phyloP scores from a whole-genome alignment of 371 early-diverging fungal species.

The Mucor saturninus region DNA sequence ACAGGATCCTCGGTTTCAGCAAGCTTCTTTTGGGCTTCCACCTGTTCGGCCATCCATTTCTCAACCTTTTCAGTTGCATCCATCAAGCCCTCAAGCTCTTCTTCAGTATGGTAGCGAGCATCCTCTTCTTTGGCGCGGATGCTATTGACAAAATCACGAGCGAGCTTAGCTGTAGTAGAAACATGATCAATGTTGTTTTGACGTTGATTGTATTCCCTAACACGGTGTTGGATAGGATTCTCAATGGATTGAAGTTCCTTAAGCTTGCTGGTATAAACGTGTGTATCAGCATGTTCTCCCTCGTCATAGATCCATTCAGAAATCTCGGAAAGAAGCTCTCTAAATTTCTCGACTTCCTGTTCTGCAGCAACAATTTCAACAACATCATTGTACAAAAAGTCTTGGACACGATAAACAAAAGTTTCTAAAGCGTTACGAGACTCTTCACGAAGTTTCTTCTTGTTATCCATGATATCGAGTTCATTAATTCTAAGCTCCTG shows the following conservation, averaged over 20 bases:
- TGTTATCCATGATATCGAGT: conserved; percentile 42
- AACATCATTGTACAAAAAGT: conserved; percentile 78
- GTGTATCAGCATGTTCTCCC: conserved; percentile 69
- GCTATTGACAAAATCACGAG: conserved; percentile 47
- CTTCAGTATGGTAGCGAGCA: conserved; percentile 62
- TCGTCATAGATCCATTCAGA: conserved; percentile 91
- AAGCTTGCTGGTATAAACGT: conserved; percentile 52
- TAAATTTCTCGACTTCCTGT: conserved; percentile 72
- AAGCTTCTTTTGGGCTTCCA: conserved; percentile 65
- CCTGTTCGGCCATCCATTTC: conserved; percentile 68
- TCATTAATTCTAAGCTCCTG: conserved; percentile 30
- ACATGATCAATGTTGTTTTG: conserved; percentile 63
- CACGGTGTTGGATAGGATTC: conserved; percentile 68
- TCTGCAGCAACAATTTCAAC: conserved; percentile 71
- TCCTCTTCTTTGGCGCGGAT: conserved; percentile 47
- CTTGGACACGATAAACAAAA: conserved; percentile 85
- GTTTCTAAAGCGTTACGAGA: conserved; percentile 90
- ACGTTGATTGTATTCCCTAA: conserved; percentile 64
- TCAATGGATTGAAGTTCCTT: conserved; percentile 63
- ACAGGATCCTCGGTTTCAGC: conserved; percentile 67
- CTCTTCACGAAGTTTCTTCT: conserved; percentile 77
- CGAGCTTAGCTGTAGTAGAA: conserved; percentile 42
- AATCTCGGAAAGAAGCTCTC: conserved; percentile 58
- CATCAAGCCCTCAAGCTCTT: conserved; percentile 61
- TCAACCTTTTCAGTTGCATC: conserved; percentile 51